Evolutionary conservation across 108 stramenopile genomes (phyloP), one percentile per base, ranked within the genome.

Genomic region (Cyclotella baltica): DNA sequence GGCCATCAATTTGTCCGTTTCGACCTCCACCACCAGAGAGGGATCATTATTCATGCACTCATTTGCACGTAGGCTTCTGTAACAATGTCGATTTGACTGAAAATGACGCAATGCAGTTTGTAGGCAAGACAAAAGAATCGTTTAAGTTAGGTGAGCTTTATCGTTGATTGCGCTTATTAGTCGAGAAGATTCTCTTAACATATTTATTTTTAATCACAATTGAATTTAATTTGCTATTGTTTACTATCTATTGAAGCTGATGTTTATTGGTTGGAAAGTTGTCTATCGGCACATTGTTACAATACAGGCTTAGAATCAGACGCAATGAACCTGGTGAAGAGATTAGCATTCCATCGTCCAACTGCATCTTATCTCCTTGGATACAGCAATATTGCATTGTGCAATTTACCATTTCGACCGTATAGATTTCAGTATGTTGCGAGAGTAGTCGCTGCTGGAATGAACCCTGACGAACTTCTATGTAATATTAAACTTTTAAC

Each of bases 81-180:
- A n/a, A n/a, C n/a, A n/a, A n/a, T n/a, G n/a, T n/a, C n/a, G n/a
- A n/a, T n/a, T n/a, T n/a, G n/a, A n/a, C n/a, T n/a, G n/a, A n/a
- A n/a, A n/a, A n/a, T n/a, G n/a, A n/a, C n/a, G n/a, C n/a, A n/a
- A n/a, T n/a, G n/a, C n/a, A n/a, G n/a, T n/a, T n/a, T n/a, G 62
- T 87, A 62, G 84, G 76, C 27, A 90, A 92, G 66, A 88, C 89
- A 40, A 84, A 53, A 29, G 89, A 90, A 66, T 87, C 88, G 4
- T 92, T 90, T 83, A 90, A 90, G 68, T 71, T 92, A 25, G 55
- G 55, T 56, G 25, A 3, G 55, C 25, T 25, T 1, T 10, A 3
- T 23, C 2, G 18, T 48, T n/a, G 2, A n/a, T 48, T 48, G 18
- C 6, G 18, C n/a, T 16, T 6, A 48, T 48, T n/a, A 6, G 1